A percentile compares a stretch with the other conserved stretches of the same genome.
Conservation (phyloP, 202 grass and related monocot genomes). For the Panicum hallii region DNA sequence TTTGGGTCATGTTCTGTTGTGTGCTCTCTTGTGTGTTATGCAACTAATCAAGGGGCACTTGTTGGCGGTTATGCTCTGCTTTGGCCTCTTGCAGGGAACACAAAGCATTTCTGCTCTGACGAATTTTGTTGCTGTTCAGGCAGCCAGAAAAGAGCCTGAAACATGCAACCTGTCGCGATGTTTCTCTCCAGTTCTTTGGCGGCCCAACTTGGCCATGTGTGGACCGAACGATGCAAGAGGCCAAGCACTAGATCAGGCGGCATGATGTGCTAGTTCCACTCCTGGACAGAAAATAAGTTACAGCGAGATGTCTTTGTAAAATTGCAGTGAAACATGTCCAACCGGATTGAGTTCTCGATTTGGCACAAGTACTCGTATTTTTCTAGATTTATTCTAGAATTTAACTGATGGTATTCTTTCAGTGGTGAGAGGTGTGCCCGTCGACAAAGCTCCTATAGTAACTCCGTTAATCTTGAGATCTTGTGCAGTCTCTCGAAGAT, state of each 20-base stretch:
- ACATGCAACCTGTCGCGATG: neutral
- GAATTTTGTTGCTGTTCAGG: neutral
- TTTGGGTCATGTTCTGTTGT: neutral
- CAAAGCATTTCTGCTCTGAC: slow-evolving; percentile 31
- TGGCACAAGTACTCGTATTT: too few relatives aligned
- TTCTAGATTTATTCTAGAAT: too few relatives aligned
- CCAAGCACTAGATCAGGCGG: neutral
- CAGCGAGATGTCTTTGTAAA: neutral
- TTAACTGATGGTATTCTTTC: too few relatives aligned
- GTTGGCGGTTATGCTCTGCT: slow-evolving; percentile 31
- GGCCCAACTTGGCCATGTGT: slow-evolving; percentile 20
- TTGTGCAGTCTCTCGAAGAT: too few relatives aligned
- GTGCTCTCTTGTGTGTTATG: neutral
- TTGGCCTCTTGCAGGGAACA: slow-evolving; percentile 43
- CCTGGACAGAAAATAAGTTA: too few relatives aligned
- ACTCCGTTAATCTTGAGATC: too few relatives aligned
- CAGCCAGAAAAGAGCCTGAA: neutral
- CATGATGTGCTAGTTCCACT: neutral
- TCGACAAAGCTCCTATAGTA: too few relatives aligned
- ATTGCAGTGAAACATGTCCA: neutral
- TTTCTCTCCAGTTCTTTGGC: neutral
- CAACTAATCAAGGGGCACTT: slow-evolving; percentile 6
- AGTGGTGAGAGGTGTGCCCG: too few relatives aligned
- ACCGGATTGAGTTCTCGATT: too few relatives aligned
- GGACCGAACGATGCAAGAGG: neutral